phyloP scores from a whole-genome alignment of 495 filamentous ascomycete species.

The Tuber indicum region DNA sequence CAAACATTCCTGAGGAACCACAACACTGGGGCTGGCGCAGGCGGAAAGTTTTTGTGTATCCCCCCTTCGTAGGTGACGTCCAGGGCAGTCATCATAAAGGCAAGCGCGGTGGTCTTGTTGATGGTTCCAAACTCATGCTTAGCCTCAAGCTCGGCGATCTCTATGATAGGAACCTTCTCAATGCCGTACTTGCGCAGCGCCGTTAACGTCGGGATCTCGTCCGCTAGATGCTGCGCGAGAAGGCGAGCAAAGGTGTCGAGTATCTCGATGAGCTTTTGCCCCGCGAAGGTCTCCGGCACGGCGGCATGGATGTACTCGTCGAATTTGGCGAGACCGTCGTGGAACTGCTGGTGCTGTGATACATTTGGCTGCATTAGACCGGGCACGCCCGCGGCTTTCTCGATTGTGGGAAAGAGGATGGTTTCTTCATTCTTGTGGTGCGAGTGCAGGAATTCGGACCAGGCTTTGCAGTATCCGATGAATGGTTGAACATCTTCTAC shows the following conservation, averaged over 20 bases:
- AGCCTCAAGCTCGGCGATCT: constrained; percentile 27
- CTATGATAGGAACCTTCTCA: constrained; percentile 41
- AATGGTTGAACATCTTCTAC: constrained; percentile 42
- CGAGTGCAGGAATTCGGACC: constrained; percentile 41
- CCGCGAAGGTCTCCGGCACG: constrained; percentile 42
- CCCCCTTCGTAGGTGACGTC: constrained; percentile 45
- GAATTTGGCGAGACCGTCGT: constrained; percentile 43
- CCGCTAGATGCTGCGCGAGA: constrained; percentile 45
- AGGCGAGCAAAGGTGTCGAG: constrained; percentile 46
- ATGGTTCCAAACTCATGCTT: constrained; percentile 38
- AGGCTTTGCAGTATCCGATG: constrained; percentile 44
- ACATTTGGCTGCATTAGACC: constrained; percentile 48
- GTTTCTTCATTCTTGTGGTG: constrained; percentile 49
- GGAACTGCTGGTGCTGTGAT: constrained; percentile 48
- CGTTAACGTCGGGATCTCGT: constrained; percentile 46
- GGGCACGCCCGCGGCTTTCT: constrained; percentile 41
- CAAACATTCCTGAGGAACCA: constrained; percentile 30
- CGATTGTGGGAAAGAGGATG: constrained; percentile 47
- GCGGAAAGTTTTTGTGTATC: constrained; percentile 43
- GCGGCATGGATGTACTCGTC: constrained; percentile 42
- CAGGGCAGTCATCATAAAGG: constrained; percentile 44
- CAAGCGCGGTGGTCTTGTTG: constrained; percentile 24
- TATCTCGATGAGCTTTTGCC: constrained; percentile 42
- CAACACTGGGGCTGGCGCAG: constrained; percentile 41
- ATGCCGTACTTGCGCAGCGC: constrained; percentile 35